Evolutionary conservation across 192 early-diverging fungal species (phyloP).

Genomic region (Gryganskiella cystojenkinii): DNA sequence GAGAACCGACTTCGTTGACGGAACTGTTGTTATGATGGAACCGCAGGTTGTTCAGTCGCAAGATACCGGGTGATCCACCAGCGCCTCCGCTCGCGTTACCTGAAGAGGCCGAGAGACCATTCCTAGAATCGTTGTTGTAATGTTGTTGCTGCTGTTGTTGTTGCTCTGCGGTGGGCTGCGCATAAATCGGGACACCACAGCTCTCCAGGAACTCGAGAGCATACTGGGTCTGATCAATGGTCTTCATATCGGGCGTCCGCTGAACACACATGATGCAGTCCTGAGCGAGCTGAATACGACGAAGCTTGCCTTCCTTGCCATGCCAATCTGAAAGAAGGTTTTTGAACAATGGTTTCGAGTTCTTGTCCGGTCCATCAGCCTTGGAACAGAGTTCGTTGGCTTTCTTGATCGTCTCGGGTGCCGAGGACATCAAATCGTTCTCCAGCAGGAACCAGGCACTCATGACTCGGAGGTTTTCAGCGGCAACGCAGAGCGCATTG

Average conservation of each 20-base stretch:
- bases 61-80: conserved; percentile 10
- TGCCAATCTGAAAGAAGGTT: conserved; percentile 54
- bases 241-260: conserved; percentile 49
- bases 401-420: conserved; percentile 50
- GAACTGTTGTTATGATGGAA: neutral
- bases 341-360: conserved; percentile 53
- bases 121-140: neutral
- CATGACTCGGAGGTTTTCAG: conserved; percentile 50
- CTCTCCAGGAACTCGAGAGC: conserved; percentile 50
- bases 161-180: conserved; percentile 14
- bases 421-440: conserved; percentile 49
- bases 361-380: conserved; percentile 50
- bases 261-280: conserved; percentile 43
- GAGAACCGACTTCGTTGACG: neutral
- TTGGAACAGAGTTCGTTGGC: conserved; percentile 47
- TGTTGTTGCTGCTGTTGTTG: conserved; percentile 6
- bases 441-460: conserved; percentile 54
- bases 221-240: conserved; percentile 44
- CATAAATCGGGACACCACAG: conserved; percentile 21
- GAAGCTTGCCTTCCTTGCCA: conserved; percentile 47
- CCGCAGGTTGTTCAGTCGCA: conserved; percentile 9
- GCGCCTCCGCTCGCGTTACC: neutral
- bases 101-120: neutral
- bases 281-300: conserved; percentile 46
- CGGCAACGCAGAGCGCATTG: conserved; percentile 41